Evolutionary conservation across 495 filamentous ascomycete genomes (phyloP), one percentile per base, ranked within the genome.

Genomic region (Penicillium lividum): DNA sequence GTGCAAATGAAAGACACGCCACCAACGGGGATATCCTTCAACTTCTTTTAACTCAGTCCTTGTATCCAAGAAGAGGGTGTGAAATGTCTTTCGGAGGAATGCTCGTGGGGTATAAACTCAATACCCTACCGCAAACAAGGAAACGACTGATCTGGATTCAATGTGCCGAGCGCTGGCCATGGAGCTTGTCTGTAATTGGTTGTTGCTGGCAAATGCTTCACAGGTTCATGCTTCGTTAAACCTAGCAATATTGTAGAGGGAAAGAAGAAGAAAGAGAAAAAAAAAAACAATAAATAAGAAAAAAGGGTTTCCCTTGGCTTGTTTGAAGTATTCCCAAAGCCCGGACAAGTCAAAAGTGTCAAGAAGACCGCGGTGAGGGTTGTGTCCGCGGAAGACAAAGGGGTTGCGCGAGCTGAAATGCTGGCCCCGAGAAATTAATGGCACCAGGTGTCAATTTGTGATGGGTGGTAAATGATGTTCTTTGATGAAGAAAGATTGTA

Each of bases 201-300:
- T 45, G 29, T 57, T 45, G 15, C 56, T 53, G 27, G 47, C 29
- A 10, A 10, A 22, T 46, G 54, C 58, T 66, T 44, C 9, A 70
- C 53, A 59, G 53, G 49, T 62, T 54, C 67, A 70, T 70, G 27
- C 59, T 66, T 58, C 54, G 38, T 46, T 11, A 53, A 46, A 31
- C 55, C 33, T 43, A 51, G 28, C n/a, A 28, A 42, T 33, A 28
- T 15, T 46, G 28, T 50, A 22, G 22, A 22, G 22, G 22, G 22
- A 22, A 22, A 2, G 1, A 22, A 22, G 2, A 22, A 22, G 22
- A 22, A 22, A 2, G 22, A 2, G 22, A 2, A 22, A 22, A 22
- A 22, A 2, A 22, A 2, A 22, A 22, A 22, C 22, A 2, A 22
- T 22, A 22, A 22, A 22, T 22, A 22, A 22, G n/a, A 22, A 22